Base-by-base conservation (phyloP, 805 yeast species). In the Kluyveromyces lactis region DNA sequence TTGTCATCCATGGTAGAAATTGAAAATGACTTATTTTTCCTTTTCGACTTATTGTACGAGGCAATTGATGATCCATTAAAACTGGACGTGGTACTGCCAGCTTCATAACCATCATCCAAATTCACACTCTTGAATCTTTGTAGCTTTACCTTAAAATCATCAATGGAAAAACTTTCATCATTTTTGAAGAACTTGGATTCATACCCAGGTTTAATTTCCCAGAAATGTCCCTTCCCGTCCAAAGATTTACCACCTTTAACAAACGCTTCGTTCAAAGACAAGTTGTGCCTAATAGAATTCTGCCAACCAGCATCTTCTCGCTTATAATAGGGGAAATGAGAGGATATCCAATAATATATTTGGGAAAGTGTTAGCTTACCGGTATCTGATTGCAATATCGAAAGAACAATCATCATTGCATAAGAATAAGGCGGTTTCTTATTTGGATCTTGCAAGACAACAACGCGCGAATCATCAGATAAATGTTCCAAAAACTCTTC, bases 281-380 rank as follows among this genome's bases (percentile, higher is more conserved):
- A 67, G 50, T 92, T 90, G 63, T 90, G 98, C 45, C 98, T 79
- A 46, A 90, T 92, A 26, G 96, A 89, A 63, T 90, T 90, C 63
- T 90, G 97, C 98, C 98, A 90, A 19, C 97, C 96, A 9, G 86
- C 82, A 50, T 86, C 95, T 43, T 84, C 82, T 46, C 75, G 77
- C 47, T 79, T 77, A 62, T 92, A 92, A 58, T 81, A 90, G 45
- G 71, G 74, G 60, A 89, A 90, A 27, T 94, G 82, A 33, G 77
- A 78, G 7, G 92, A 77, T 32, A 90, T 92, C 98, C 98, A 90
- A 50, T 69, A 72, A 65, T 90, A 90, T 31, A 90, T 92, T 53
- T 86, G 95, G 0, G 92, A 73, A 39, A 83, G 63, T 2, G 94
- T 83, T 30, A 87, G 69, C 46, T 80, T 80, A 34, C 81, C 71